Conservation (phyloP, 2,329 filamentous ascomycete genomes). For the Purpureocillium lavendulum region DNA sequence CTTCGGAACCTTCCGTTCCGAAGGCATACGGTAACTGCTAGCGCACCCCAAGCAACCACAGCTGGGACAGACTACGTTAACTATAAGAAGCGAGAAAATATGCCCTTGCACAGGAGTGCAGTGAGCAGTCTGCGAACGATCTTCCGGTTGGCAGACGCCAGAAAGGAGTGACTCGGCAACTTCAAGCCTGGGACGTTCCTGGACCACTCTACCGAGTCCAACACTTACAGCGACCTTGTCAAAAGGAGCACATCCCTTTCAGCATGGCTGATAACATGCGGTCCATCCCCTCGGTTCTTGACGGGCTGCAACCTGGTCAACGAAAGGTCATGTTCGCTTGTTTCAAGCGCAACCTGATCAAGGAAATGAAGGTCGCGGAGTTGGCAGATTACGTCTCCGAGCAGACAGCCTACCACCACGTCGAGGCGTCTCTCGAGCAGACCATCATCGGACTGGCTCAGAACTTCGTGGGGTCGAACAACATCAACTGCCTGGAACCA, state of each 20-base stretch:
- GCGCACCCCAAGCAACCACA: too few relatives aligned
- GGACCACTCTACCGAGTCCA: constrained; percentile 72
- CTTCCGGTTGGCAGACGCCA: constrained; percentile 89
- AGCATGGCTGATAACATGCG: constrained; percentile 98
- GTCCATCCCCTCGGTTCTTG: constrained; percentile 90
- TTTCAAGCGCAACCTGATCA: constrained; percentile 83
- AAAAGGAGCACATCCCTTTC: constrained; percentile 98
- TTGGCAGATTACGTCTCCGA: constrained; percentile 87
- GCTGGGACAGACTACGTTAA: too few relatives aligned
- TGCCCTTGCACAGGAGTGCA: too few relatives aligned
- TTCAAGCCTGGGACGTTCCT: constrained; percentile 91
- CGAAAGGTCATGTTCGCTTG: constrained; percentile 93
- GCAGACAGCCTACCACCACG: constrained; percentile 90
- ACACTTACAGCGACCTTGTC: constrained; percentile 88
- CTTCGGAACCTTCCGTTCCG: too few relatives aligned
- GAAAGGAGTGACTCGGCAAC: constrained; percentile 92
- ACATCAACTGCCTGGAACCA: constrained; percentile 90
- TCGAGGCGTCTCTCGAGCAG: constrained; percentile 84
- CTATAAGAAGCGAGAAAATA: too few relatives aligned
- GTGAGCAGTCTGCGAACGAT: too few relatives aligned
- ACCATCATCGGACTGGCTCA: constrained; percentile 96
- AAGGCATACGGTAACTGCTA: too few relatives aligned
- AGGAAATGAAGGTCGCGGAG: constrained; percentile 95
- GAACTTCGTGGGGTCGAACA: constrained; percentile 94
- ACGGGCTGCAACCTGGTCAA: constrained; percentile 94